Evolutionary conservation across 306 rosid species (phyloP).

Genomic region (Carpinus fangiana): DNA sequence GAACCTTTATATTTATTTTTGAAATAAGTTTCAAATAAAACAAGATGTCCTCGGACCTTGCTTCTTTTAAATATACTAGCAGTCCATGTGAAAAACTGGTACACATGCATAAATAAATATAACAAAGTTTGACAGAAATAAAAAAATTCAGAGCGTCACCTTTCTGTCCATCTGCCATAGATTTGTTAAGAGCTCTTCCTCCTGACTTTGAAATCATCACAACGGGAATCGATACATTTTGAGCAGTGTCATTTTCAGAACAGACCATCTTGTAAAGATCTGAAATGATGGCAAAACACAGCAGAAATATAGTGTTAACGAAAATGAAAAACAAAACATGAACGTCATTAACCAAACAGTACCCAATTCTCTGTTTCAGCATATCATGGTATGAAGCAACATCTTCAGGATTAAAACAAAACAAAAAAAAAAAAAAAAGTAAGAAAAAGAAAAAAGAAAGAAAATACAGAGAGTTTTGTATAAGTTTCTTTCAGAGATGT

Average conservation of each 20-base stretch:
- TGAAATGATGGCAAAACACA: conserved; percentile 33
- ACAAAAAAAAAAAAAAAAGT: no score
- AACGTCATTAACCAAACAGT: neutral
- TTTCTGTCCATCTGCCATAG: conserved; percentile 46
- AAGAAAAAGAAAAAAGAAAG: neutral
- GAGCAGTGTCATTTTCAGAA: conserved; percentile 37
- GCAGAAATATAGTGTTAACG: conserved; percentile 1
- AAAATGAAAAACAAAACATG: neutral
- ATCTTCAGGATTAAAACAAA: neutral
- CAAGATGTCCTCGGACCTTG: neutral
- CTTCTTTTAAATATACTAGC: neutral
- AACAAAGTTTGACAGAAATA: conserved; percentile 8
- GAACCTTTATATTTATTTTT: no score
- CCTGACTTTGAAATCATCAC: conserved; percentile 57
- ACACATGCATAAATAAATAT: neutral
- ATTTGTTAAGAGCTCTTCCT: conserved; percentile 56
- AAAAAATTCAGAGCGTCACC: conserved; percentile 44
- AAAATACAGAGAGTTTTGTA: neutral
- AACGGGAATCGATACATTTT: conserved; percentile 68
- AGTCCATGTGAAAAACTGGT: neutral
- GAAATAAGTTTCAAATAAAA: no score
- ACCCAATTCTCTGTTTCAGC: neutral
- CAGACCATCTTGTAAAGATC: conserved; percentile 71
- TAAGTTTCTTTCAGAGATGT: neutral
- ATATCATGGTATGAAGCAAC: neutral